Evolutionary conservation across 2,329 filamentous ascomycete genomes (phyloP), one percentile per base, ranked within the genome.

Genomic region (Lecanicillium sp.): DNA sequence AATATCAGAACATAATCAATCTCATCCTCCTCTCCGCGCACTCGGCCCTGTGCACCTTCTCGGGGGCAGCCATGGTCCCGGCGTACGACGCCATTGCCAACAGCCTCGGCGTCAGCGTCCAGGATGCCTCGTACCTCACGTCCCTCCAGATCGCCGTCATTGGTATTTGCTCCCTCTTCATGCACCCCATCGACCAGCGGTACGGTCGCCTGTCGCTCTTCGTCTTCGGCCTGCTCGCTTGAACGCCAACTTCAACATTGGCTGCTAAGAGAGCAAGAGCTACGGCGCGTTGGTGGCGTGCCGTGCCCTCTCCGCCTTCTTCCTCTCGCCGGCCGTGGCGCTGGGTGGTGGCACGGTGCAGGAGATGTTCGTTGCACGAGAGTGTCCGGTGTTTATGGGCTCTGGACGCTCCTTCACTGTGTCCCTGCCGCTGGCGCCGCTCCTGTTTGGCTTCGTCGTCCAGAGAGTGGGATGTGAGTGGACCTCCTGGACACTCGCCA

Each of bases 321-420:
- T 44, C 42, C 36, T 44, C 42, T 44, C 42, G 2, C 42, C 42
- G 15, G 42, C 42, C 15, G 42, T 33, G 15, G 42, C 42, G 23
- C 42, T 44, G 9, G 42, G 42, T 12, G 27, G 42, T 24, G 42
- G 42, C 32, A 44, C 42, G 6, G 42, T 44, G 23, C 42, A 44
- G 23, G 42, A 44, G 7, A 44, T 44, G 32, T 44, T 44, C 42
- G 36, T 44, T 21, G 32, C 42, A 3, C n/a, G 32, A 9, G 42
- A 44, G 42, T 33, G 42, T 17, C 32, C 42, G 23, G 21, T n/a
- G 12, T 44, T 36, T 33, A 44, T 44, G 33, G 42, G 42, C 42
- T 44, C 4, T 44, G 42, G 42, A 44, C 42, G 24, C 42, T 44
- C 42, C 36, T 37, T 44, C 32, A 44, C 42, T 12, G 12, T 44